Evolutionary conservation across 2,329 filamentous ascomycete genomes (phyloP).

Genomic region (Colletotrichum chrysophilum): DNA sequence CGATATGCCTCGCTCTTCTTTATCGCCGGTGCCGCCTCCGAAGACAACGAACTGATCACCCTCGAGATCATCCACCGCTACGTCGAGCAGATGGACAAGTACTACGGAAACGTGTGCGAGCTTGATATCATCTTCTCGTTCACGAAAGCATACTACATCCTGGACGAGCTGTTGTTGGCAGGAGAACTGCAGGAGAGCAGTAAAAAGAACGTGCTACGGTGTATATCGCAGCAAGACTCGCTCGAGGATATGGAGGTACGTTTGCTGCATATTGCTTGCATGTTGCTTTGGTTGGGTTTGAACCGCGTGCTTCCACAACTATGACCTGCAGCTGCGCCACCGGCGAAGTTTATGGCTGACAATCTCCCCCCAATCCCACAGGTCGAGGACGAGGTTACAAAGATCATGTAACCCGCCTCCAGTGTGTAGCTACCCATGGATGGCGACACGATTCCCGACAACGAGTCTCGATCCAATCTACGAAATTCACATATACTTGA

Average conservation of each 20-base stretch:
- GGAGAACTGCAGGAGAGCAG: slow-evolving; percentile 99
- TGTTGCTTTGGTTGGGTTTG: background rate
- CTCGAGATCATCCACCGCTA: slow-evolving; percentile 99
- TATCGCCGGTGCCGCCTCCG: slow-evolving; percentile 96
- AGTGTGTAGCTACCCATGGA: slow-evolving; percentile 11
- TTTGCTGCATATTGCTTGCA: slow-evolving; percentile 29
- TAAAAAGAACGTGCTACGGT: slow-evolving; percentile 97
- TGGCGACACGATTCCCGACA: slow-evolving; percentile 5
- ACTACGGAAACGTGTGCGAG: slow-evolving; percentile 99
- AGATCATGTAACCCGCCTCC: slow-evolving; percentile 73
- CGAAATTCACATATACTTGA: background rate
- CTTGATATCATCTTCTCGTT: slow-evolving; percentile 99
- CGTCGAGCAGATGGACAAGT: slow-evolving; percentile 99
- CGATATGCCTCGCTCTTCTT: slow-evolving; percentile 99
- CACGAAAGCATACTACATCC: slow-evolving; percentile 98
- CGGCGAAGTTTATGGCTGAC: slow-evolving; percentile 45
- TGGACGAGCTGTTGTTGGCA: slow-evolving; percentile 93
- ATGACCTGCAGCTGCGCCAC: slow-evolving; percentile 8
- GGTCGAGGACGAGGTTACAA: slow-evolving; percentile 90
- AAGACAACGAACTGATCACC: slow-evolving; percentile 97
- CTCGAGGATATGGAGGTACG: slow-evolving; percentile 99
- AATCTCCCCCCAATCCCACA: slow-evolving; percentile 54
- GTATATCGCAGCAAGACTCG: slow-evolving; percentile 96
- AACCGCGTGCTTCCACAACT: background rate
- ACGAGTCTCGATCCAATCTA: background rate